phyloP scores from a whole-genome alignment of 108 stramenopile genomes.

The Nannochloropsis gaditana region DNA sequence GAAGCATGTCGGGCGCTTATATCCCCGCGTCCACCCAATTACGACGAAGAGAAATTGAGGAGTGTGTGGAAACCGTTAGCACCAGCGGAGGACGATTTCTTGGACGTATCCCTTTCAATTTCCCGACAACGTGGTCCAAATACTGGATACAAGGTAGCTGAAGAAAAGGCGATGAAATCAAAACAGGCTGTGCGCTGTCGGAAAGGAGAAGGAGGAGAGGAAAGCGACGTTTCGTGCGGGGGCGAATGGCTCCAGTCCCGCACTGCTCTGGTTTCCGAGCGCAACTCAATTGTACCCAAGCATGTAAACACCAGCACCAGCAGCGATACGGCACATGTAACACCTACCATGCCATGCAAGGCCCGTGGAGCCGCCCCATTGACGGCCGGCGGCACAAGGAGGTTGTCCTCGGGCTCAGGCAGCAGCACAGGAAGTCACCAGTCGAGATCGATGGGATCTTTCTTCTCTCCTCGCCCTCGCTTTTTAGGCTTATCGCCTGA shows the following conservation, averaged over 20 bases:
- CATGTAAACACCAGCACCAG: not conserved
- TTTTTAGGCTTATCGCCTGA: not conserved
- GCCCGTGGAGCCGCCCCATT: not conserved
- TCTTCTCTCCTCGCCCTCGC: not conserved
- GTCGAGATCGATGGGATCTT: not conserved
- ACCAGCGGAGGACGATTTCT: not conserved
- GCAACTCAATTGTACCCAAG: slow-evolving; percentile 16
- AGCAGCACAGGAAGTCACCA: not conserved
- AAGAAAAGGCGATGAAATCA: not conserved
- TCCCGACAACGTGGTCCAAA: not conserved
- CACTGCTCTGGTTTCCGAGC: not conserved
- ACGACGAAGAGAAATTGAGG: slow-evolving; percentile 20
- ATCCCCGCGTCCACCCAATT: not conserved
- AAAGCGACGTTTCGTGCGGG: not conserved
- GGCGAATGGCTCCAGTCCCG: slow-evolving; percentile 16
- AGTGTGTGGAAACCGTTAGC: not conserved
- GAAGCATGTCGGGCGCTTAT: not conserved
- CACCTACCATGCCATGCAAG: not conserved
- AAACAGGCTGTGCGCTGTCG: not conserved
- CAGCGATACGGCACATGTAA: no score
- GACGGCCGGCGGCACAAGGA: not conserved
- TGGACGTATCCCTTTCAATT: not conserved
- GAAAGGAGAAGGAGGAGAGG: not conserved
- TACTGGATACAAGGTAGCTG: not conserved
- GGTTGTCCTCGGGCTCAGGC: not conserved